Evolutionary conservation across 371 early-diverging fungal species (phyloP).

Genomic region (Sporodiniella umbellata): DNA sequence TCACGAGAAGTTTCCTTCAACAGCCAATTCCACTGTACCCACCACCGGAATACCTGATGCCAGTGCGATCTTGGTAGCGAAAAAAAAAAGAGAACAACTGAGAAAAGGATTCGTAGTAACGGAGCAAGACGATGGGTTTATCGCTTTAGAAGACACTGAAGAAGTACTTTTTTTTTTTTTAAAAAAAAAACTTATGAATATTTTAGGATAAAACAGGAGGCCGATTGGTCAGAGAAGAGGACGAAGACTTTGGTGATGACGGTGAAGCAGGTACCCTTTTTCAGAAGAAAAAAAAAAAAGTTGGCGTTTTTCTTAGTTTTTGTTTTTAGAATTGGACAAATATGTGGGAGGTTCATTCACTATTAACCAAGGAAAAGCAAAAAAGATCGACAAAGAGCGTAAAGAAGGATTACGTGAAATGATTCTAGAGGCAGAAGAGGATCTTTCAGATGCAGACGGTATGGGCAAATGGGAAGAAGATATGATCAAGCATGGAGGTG

Average conservation of each 20-base stretch:
- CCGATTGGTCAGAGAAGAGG: constrained; percentile 52
- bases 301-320: too few species aligned
- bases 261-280: constrained; percentile 50
- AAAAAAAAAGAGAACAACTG: constrained; percentile 49
- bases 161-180: not conserved
- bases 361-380: constrained; percentile 35
- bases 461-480: constrained; percentile 67
- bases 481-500: constrained; percentile 63
- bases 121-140: constrained; percentile 40
- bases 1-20: constrained; percentile 42
- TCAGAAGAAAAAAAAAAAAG: too few species aligned
- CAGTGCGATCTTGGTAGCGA: constrained; percentile 48
- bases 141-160: constrained; percentile 23
- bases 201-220: constrained; percentile 9
- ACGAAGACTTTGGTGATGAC: constrained; percentile 50
- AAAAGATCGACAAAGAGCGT: constrained; percentile 37
- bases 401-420: constrained; percentile 48
- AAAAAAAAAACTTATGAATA: not conserved
- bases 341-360: constrained; percentile 45
- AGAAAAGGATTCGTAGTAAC: constrained; percentile 31
- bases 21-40: constrained; percentile 20
- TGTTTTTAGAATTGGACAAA: constrained; percentile 48
- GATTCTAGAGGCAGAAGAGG: constrained; percentile 55
- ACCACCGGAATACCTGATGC: constrained; percentile 40
- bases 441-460: constrained; percentile 55